Conservation (phyloP, 2,329 filamentous ascomycete genomes). For the Diaporthe australafricana region DNA sequence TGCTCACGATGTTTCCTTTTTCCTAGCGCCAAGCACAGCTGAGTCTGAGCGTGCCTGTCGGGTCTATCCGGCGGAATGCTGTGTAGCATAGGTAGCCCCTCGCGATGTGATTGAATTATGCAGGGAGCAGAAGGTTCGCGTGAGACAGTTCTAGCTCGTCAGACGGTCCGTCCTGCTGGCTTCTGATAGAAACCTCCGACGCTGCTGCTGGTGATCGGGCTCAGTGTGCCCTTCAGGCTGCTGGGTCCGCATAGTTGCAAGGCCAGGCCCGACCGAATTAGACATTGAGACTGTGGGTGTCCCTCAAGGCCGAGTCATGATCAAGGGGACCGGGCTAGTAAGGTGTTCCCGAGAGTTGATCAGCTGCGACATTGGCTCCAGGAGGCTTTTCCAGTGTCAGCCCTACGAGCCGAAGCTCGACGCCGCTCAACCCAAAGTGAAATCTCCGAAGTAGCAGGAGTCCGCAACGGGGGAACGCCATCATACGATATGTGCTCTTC, state of each 20-base stretch:
- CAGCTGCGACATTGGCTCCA: slow-evolving; percentile 22
- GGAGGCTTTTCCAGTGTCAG: slow-evolving; percentile 27
- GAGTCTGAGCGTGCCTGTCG: slow-evolving; percentile 23
- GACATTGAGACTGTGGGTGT: slow-evolving; percentile 4
- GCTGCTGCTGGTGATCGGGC: slow-evolving; percentile 1
- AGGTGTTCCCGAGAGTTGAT: slow-evolving; percentile 1
- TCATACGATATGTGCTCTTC: not conserved
- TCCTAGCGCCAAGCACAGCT: slow-evolving; percentile 14
- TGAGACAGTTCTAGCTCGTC: slow-evolving; percentile 29
- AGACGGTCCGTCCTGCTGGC: slow-evolving; percentile 1
- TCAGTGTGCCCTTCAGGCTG: not conserved
- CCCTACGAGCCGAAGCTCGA: slow-evolving; percentile 29
- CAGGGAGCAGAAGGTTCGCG: slow-evolving; percentile 16
- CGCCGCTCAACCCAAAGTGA: slow-evolving; percentile 10
- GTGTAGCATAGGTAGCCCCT: slow-evolving; percentile 20
- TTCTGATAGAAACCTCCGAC: slow-evolving; percentile 5
- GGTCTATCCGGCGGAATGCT: slow-evolving; percentile 29
- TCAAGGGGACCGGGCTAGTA: slow-evolving; percentile 1
- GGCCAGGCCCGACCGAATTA: not conserved
- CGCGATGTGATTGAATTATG: slow-evolving; percentile 23
- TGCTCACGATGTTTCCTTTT: slow-evolving; percentile 26
- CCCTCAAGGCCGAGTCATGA: slow-evolving; percentile 4
- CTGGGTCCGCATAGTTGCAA: not conserved
- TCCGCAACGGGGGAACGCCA: slow-evolving; percentile 4
- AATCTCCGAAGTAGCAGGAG: slow-evolving; percentile 6